A percentile compares a stretch with the other conserved stretches of the same genome.
phyloP scores from a whole-genome alignment of 2,329 filamentous ascomycete species.

The Penicillium sp. region DNA sequence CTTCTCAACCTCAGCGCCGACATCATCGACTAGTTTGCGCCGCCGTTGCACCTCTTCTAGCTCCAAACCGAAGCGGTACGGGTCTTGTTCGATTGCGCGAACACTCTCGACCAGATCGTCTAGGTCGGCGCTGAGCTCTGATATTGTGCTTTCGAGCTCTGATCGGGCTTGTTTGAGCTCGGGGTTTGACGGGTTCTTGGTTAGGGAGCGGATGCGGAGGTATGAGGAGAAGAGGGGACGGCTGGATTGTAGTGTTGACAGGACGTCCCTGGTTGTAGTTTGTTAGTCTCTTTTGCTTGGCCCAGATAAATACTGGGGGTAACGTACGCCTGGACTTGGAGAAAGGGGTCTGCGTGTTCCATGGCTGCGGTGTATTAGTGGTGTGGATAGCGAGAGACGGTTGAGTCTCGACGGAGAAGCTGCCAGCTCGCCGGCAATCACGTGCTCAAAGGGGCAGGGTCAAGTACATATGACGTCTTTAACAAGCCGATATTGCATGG shows the following conservation, averaged over 20 bases:
- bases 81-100: conserved; percentile 80
- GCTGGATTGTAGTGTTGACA: conserved; percentile 74
- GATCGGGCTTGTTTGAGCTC: conserved; percentile 62
- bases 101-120: conserved; percentile 85
- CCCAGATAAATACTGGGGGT: neutral
- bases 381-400: conserved; percentile 2
- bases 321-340: conserved; percentile 48
- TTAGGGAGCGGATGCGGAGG: conserved; percentile 87
- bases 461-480: neutral
- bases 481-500: neutral
- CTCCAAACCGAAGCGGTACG: conserved; percentile 81
- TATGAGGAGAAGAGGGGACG: conserved; percentile 91
- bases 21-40: conserved; percentile 78
- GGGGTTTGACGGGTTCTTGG: conserved; percentile 68
- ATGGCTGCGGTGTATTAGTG: conserved; percentile 21
- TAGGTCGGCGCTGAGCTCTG: conserved; percentile 79
- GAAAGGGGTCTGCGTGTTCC: conserved; percentile 46
- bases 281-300: conserved; percentile 11
- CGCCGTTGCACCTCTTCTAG: conserved; percentile 77
- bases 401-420: conserved; percentile 8
- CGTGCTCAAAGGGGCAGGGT: conserved; percentile 2
- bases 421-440: conserved; percentile 13
- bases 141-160: conserved; percentile 76
- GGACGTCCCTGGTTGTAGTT: conserved; percentile 68
- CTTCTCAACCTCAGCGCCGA: conserved; percentile 81